Evolutionary conservation across 2,329 filamentous ascomycete species (phyloP).

Genomic region (Calycina herbarum): DNA sequence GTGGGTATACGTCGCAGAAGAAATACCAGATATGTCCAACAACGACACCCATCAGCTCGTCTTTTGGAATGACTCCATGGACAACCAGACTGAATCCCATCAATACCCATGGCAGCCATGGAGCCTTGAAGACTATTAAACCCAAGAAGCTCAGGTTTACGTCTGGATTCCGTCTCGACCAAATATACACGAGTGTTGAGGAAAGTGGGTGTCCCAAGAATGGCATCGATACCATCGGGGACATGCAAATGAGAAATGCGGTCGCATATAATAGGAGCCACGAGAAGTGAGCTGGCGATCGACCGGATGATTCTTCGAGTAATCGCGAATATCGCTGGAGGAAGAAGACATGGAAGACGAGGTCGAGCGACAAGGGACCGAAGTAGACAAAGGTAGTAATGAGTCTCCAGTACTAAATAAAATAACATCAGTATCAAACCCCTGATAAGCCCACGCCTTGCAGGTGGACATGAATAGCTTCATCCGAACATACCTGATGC

Average conservation of each 20-base stretch:
- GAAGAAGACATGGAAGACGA: slow-evolving; percentile 98
- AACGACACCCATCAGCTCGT: slow-evolving; percentile 92
- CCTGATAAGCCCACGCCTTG: neutral
- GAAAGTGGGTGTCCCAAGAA: slow-evolving; percentile 94
- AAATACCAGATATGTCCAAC: slow-evolving; percentile 98
- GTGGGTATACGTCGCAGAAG: slow-evolving; percentile 94
- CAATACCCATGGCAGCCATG: slow-evolving; percentile 93
- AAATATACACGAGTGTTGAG: slow-evolving; percentile 95
- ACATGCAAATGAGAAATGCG: slow-evolving; percentile 74
- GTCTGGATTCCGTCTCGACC: slow-evolving; percentile 92
- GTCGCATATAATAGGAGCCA: slow-evolving; percentile 90
- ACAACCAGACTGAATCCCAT: slow-evolving; percentile 91
- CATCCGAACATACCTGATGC: slow-evolving; percentile 67
- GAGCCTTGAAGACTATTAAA: slow-evolving; percentile 85
- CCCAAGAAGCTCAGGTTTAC: slow-evolving; percentile 87
- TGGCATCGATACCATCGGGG: slow-evolving; percentile 84
- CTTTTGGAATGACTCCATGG: slow-evolving; percentile 86
- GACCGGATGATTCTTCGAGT: slow-evolving; percentile 90
- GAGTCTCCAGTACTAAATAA: slow-evolving; percentile 85
- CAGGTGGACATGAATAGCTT: neutral
- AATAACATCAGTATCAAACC: slow-evolving; percentile 6
- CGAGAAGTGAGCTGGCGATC: slow-evolving; percentile 88
- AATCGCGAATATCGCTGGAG: slow-evolving; percentile 94
- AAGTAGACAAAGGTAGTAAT: slow-evolving; percentile 97
- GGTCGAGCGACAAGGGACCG: slow-evolving; percentile 87